A percentile compares a stretch with the other conserved stretches of the same genome.
These are phyloP conservation scores for Balakata baccata DNA, from an alignment of 345 rosid species.

Conservation along the genomic window DNA sequence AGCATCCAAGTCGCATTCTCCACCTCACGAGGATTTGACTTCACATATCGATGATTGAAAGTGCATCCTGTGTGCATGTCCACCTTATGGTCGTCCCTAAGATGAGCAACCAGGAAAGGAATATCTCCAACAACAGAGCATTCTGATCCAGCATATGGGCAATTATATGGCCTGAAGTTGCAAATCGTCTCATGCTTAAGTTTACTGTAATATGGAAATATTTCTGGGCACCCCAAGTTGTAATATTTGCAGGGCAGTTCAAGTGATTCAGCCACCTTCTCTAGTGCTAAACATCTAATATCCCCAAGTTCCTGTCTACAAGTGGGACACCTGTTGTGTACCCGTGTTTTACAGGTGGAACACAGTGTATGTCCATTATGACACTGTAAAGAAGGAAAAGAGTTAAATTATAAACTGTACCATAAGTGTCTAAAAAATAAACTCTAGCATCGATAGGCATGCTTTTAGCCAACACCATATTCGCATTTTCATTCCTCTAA, in stretches of 20 bases:
- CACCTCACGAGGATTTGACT: constrained; percentile 77
- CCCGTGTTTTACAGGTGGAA: constrained; percentile 76
- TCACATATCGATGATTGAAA: constrained; percentile 77
- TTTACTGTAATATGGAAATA: constrained; percentile 74
- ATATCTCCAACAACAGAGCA: constrained; percentile 62
- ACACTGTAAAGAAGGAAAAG: constrained; percentile 46
- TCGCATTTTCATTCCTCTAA: background rate
- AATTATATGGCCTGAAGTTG: constrained; percentile 69
- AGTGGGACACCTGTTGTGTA: constrained; percentile 73
- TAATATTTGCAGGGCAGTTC: constrained; percentile 76
- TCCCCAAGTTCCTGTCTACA: constrained; percentile 82
- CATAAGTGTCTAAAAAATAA: background rate
- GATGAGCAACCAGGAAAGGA: constrained; percentile 66
- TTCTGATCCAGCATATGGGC: constrained; percentile 82
- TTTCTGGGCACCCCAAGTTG: constrained; percentile 71
- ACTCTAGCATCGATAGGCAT: background rate
- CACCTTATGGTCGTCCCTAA: constrained; percentile 79
- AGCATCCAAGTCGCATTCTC: constrained; percentile 83
- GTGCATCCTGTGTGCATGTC: constrained; percentile 79
- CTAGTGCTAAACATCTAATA: constrained; percentile 74
- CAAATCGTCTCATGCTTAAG: constrained; percentile 68
- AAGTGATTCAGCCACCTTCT: constrained; percentile 77
- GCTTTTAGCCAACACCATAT: background rate
- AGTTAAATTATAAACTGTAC: background rate
- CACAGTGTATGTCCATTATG: constrained; percentile 78